Evolutionary conservation across 768 basidiomycete genomes (phyloP), one percentile per base, ranked within the genome.

Genomic region (Leucocoprinus sp.): DNA sequence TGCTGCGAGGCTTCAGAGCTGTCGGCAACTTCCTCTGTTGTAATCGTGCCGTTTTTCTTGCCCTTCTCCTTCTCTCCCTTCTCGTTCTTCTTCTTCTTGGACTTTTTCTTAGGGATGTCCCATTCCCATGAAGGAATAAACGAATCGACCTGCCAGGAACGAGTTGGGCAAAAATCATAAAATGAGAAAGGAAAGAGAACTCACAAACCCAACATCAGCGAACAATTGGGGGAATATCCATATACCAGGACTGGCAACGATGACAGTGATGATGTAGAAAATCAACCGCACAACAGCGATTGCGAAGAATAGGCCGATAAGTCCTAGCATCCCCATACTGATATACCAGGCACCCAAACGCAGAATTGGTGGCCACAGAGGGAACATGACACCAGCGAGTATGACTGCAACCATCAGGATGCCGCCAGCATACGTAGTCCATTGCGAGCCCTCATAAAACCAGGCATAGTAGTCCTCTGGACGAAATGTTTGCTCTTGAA

Each of bases 151-250:
- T 98, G 55, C n/a, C 34, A 27, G 43, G 29, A 26, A 15, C 7
- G 42, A 12, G 37, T 23, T 49, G 17, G 7, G n/a, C 24, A n/a
- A 14, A 18, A 28, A 5, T n/a, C 8, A 24, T 5, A 14, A 17
- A 8, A 41, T 15, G 17, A 42, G 24, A 18, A 5, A 23, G 42
- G 22, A 19, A 50, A 18, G 41, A 24, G 19, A 7, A 82, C 95
- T 65, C 61, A 99, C 96, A 59, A 98, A 95, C 63, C 96, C 93
- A 45, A 97, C 95, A 57, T 99, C 95, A 11, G 95, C 96, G 54
- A 99, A 98, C 24, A 99, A 68, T 60, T 95, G 84, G 0, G 96
- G 96, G 72, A 97, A 99, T 68, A 98, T 85, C 96, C 96, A 99
- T 38, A 99, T 96, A 34, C 93, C 96, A 11, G 91, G 91, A 50